phyloP scores from a whole-genome alignment of 345 rosid species.

The Bruguiera parviflora region DNA sequence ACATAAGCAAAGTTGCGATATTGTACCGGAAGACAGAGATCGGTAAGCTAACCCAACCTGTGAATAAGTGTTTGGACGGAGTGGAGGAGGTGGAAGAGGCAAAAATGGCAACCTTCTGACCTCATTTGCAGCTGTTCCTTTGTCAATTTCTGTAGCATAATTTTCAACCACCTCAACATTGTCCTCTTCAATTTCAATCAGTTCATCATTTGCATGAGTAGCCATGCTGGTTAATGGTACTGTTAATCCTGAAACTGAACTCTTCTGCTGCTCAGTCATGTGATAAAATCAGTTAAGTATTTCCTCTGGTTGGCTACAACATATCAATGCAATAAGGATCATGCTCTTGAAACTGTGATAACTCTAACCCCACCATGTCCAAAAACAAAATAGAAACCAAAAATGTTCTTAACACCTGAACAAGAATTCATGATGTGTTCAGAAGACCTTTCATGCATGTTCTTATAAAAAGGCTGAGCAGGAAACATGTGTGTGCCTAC shows the following conservation, averaged over 20 bases:
- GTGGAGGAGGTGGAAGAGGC: constrained; percentile 46
- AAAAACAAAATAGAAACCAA: no score
- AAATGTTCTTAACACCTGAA: no score
- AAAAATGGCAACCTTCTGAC: constrained; percentile 36
- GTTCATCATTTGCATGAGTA: constrained; percentile 51
- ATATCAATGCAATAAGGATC: no score
- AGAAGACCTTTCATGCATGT: no score
- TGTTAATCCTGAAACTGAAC: constrained; percentile 27
- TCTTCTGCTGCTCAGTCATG: constrained; percentile 34
- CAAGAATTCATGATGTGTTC: no score
- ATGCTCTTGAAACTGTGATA: neutral
- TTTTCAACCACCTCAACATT: constrained; percentile 40
- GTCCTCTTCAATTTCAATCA: constrained; percentile 52
- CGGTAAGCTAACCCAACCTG: constrained; percentile 25
- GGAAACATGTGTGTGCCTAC: no score
- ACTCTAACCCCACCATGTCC: no score
- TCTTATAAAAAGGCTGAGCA: no score
- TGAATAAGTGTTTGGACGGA: constrained; percentile 37
- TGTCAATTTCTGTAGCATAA: constrained; percentile 18
- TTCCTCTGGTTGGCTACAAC: no score
- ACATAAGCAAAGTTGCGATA: no score
- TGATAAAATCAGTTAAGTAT: no score
- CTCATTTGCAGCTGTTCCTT: constrained; percentile 3
- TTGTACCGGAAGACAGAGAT: no score
- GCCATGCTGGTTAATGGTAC: constrained; percentile 69